Base-by-base conservation (phyloP, 176 grass and related monocot species). In the Avena insularis region DNA sequence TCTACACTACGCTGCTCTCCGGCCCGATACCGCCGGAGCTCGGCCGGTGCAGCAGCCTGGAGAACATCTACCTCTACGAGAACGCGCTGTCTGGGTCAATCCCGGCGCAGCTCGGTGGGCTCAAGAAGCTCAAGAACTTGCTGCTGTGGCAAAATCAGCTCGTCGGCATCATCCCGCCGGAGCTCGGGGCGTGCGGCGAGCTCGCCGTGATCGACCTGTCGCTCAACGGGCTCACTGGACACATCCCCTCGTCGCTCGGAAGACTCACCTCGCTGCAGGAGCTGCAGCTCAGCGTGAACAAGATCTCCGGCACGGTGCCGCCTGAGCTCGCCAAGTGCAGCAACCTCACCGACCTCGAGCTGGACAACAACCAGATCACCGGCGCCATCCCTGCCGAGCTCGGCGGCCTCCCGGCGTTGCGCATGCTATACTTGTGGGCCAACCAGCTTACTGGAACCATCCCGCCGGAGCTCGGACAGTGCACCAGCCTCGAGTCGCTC, bases 281-380 rank as follows among this genome's bases (percentile, higher is more conserved):
- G 89, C 75, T 97, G 62, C 93, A 94, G 86, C 91, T 93, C 4
- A 97, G 95, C 60, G 85, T 86, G 31, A 97, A 97, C 91, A 90
- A 77, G 46, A 72, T 97, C 77, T 94, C 95, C 5, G 93, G 95
- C 56, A 47, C 87, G 33, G 66, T 97, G 20, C 95, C 93, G 6
- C 84, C 83, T 3, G 91, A 95, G 91, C 88, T 97, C 17, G 83
- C 91, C 65, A 49, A 71, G 48, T 93, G 91, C 83, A 67, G 83
- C 68, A 95, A 95, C 77, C 89, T 97, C 79, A 95, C 93, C 6
- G 93, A 95, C 86, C 75, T 97, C 12, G 93, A 97, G 65, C 89
- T 97, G 1, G 93, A 93, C 75, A 95, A 94, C 80, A 97, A 97
- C 89, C 93, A 92, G 83, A 81, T 97, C 72, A 84, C 95, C 31